Evolutionary conservation across 108 stramenopile genomes (phyloP).

Genomic region (Cyclostephanos invisitatus): DNA sequence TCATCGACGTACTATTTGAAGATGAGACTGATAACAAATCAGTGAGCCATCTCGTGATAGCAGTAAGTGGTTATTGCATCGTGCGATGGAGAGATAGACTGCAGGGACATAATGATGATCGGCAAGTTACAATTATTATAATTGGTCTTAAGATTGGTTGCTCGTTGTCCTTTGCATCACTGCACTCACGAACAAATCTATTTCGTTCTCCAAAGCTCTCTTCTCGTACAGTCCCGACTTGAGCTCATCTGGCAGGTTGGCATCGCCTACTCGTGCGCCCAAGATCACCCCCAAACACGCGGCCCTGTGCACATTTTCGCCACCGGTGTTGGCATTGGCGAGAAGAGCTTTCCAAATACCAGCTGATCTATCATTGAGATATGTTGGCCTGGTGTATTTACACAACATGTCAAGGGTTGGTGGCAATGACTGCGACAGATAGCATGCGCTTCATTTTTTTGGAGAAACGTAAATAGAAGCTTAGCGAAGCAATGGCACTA

Average conservation of each 20-base stretch:
- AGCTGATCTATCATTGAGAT: constrained; percentile 22
- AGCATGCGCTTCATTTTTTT: constrained; percentile 81
- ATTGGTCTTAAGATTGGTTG: neutral
- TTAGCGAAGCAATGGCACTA: neutral
- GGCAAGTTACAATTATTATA: no score
- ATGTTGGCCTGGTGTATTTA: constrained; percentile 58
- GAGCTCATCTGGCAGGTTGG: constrained; percentile 48
- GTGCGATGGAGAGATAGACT: no score
- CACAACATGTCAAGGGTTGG: constrained; percentile 66
- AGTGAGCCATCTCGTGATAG: no score
- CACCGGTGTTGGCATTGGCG: constrained; percentile 86
- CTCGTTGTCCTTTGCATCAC: constrained; percentile 30
- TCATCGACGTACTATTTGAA: no score
- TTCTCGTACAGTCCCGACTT: constrained; percentile 54
- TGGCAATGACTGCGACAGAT: constrained; percentile 68
- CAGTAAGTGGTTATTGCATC: no score
- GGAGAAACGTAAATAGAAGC: neutral
- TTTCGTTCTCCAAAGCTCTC: constrained; percentile 53
- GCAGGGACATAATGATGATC: no score
- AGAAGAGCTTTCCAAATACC: constrained; percentile 63
- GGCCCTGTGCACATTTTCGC: constrained; percentile 90
- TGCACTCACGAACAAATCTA: constrained; percentile 62
- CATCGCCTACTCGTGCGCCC: constrained; percentile 65
- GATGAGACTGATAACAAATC: no score
- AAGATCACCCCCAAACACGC: constrained; percentile 79